Percentiles rank a stretch among this genome's conserved stretches.
Evolutionary conservation across 371 early-diverging fungal species (phyloP).

Genomic region (Circinella minor): DNA sequence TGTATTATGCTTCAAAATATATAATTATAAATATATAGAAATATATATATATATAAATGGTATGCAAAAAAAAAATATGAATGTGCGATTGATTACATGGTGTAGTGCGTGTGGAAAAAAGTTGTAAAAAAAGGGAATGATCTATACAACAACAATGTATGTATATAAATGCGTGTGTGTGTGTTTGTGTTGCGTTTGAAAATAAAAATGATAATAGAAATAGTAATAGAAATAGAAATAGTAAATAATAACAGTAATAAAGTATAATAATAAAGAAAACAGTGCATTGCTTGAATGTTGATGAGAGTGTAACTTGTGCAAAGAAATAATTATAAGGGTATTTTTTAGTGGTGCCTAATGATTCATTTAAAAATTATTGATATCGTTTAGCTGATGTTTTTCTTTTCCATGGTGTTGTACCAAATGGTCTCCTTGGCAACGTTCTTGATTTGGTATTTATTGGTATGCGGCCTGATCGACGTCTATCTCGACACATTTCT

Average conservation of each 20-base stretch:
- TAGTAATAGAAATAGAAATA: not conserved
- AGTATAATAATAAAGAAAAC: not conserved
- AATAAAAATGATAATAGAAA: not conserved
- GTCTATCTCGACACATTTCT: constrained; percentile 46
- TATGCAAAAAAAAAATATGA: not conserved
- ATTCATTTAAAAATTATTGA: no score
- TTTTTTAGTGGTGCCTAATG: not conserved
- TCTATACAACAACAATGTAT: constrained; percentile 7
- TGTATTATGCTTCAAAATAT: not conserved
- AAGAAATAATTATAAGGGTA: not conserved
- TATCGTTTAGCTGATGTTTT: not conserved
- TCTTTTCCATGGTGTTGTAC: constrained; percentile 9
- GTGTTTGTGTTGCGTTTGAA: not conserved
- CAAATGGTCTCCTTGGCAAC: constrained; percentile 13
- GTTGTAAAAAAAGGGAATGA: not conserved
- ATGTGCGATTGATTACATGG: not conserved
- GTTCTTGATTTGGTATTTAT: constrained; percentile 12
- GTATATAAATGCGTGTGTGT: not conserved
- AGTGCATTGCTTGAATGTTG: not conserved
- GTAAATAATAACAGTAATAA: not conserved
- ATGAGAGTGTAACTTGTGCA: not conserved
- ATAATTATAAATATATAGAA: constrained; percentile 1
- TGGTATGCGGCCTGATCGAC: constrained; percentile 25
- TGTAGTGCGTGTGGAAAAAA: not conserved
- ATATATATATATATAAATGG: not conserved